A percentile compares a stretch with the other conserved stretches of the same genome.
Conservation (phyloP, 73 alveolate species). For the Paramecium bursaria region DNA sequence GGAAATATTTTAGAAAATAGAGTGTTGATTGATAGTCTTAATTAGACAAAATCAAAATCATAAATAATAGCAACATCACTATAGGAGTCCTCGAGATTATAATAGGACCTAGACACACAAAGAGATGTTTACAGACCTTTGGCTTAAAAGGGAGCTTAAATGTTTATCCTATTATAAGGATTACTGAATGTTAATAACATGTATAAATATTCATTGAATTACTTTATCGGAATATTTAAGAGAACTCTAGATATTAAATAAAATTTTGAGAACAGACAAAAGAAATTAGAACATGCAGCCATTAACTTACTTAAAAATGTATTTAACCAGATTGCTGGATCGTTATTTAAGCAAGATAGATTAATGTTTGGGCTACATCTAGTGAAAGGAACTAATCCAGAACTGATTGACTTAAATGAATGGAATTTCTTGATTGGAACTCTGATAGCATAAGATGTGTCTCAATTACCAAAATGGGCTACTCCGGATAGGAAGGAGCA, state of each 20-base stretch:
- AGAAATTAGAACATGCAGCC: conserved; percentile 82
- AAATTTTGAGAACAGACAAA: conserved; percentile 80
- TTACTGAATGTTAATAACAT: conserved; percentile 96
- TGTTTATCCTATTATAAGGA: conserved; percentile 96
- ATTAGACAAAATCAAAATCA: conserved; percentile 89
- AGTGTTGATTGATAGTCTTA: conserved; percentile 96
- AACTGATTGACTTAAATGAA: conserved; percentile 89
- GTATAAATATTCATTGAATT: conserved; percentile 98
- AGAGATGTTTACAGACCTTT: conserved; percentile 97
- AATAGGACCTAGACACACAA: conserved; percentile 85
- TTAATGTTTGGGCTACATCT: conserved; percentile 97
- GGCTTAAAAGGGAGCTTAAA: conserved; percentile 94
- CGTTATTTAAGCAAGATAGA: conserved; percentile 98
- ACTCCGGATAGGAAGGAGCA: conserved; percentile 95
- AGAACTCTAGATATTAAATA: conserved; percentile 88
- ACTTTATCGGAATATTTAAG: conserved; percentile 95
- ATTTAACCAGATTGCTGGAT: conserved; percentile 85
- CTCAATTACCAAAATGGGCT: conserved; percentile 91
- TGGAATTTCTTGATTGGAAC: conserved; percentile 99
- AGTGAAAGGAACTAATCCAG: conserved; percentile 93
- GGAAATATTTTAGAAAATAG: conserved; percentile 95
- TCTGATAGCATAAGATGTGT: conserved; percentile 4
- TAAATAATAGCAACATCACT: conserved; percentile 69
- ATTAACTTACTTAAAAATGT: conserved; percentile 7
- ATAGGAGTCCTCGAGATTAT: conserved; percentile 49